phyloP scores from a whole-genome alignment of 768 basidiomycete genomes.

The Tulasnella sp. region DNA sequence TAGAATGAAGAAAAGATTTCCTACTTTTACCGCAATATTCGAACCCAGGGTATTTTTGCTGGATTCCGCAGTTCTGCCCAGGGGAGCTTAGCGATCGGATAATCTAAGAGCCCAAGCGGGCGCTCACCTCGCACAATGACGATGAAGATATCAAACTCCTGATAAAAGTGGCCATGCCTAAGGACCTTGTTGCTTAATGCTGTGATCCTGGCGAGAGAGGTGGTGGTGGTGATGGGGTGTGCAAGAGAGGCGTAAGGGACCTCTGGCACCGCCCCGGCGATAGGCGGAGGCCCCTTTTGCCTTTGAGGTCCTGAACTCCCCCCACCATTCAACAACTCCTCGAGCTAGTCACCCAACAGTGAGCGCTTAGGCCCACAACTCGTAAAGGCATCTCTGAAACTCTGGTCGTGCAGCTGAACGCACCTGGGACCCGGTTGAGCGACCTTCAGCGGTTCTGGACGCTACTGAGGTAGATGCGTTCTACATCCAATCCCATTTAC shows the following conservation, averaged over 20 bases:
- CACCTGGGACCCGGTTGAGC: too few species aligned
- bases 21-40: background rate
- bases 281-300: background rate
- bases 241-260: background rate
- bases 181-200: background rate
- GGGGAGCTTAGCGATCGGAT: background rate
- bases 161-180: background rate
- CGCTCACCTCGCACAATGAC: background rate
- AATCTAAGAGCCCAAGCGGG: background rate
- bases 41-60: background rate
- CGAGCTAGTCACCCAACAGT: too few species aligned
- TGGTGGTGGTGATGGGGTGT: background rate
- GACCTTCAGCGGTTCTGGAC: too few species aligned
- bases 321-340: too few species aligned
- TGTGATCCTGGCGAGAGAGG: background rate
- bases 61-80: background rate
- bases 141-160: background rate
- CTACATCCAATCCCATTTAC: too few species aligned
- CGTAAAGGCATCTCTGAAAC: too few species aligned
- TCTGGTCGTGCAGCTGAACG: too few species aligned
- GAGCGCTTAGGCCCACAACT: too few species aligned
- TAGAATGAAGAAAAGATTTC: background rate
- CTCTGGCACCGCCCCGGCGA: background rate
- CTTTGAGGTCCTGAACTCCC: too few species aligned
- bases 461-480: too few species aligned